These are phyloP conservation scores for Schwanniomyces yamadae DNA, from an alignment of 805 yeast species.

Conservation along the genomic window DNA sequence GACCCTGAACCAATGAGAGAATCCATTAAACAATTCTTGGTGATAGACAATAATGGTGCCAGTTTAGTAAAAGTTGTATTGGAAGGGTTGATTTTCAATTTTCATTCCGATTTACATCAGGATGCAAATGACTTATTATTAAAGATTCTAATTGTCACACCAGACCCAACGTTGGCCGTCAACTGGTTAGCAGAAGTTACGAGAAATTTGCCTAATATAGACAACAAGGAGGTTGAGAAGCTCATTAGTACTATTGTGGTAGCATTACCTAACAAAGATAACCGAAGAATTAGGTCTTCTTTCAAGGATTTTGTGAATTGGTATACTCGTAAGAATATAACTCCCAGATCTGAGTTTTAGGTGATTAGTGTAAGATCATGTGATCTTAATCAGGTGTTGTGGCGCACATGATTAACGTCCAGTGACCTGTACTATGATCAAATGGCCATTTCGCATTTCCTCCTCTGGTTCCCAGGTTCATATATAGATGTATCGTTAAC, in stretches of 20 bases:
- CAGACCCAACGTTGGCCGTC: slow-evolving; percentile 43
- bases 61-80: slow-evolving; percentile 53
- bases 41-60: slow-evolving; percentile 51
- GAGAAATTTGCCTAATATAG: slow-evolving; percentile 60
- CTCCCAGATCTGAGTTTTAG: slow-evolving; percentile 25
- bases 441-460: too few species aligned
- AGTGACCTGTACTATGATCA: too few species aligned
- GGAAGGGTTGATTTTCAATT: slow-evolving; percentile 66
- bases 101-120: slow-evolving; percentile 64
- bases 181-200: slow-evolving; percentile 65
- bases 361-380: too few species aligned
- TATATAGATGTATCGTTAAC: too few species aligned
- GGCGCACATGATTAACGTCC: too few species aligned
- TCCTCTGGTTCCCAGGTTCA: too few species aligned
- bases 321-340: slow-evolving; percentile 76
- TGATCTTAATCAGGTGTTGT: too few species aligned
- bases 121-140: slow-evolving; percentile 76
- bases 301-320: slow-evolving; percentile 77
- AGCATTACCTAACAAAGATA: slow-evolving; percentile 67
- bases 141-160: slow-evolving; percentile 54
- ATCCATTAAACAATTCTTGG: slow-evolving; percentile 46
- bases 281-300: slow-evolving; percentile 67
- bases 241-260: slow-evolving; percentile 54
- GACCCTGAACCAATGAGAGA: slow-evolving; percentile 54
- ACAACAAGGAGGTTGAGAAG: slow-evolving; percentile 65